Evolutionary conservation across 1,284 basidiomycete species (phyloP).

Genomic region (Rhodotorula sp.): DNA sequence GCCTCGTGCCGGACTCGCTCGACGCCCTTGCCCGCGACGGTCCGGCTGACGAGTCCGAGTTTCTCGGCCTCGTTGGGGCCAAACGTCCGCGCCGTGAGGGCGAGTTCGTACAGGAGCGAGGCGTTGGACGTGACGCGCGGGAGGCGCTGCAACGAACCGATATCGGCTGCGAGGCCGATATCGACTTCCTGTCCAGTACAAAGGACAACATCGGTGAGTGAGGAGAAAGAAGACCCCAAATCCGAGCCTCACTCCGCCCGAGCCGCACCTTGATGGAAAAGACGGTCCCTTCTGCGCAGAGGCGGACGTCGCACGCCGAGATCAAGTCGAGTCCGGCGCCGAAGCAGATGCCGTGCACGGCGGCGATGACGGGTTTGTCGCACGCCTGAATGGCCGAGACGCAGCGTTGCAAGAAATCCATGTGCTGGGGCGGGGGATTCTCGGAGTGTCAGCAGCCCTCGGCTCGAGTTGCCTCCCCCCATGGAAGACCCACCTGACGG

Average conservation of each 20-base stretch:
- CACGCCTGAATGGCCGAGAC: constrained; percentile 70
- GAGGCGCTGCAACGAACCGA: constrained; percentile 75
- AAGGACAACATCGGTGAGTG: background rate
- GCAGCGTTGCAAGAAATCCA: constrained; percentile 64
- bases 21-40: constrained; percentile 64
- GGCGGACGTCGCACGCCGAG: constrained; percentile 76
- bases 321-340: constrained; percentile 72
- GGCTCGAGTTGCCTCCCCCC: background rate
- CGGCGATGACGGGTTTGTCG: constrained; percentile 79
- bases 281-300: constrained; percentile 59
- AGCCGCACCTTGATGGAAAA: constrained; percentile 73
- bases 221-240: background rate
- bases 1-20: constrained; percentile 58
- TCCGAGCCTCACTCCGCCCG: too few relatives aligned
- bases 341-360: constrained; percentile 71
- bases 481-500: constrained; percentile 42
- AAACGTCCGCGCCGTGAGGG: constrained; percentile 73
- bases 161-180: constrained; percentile 84
- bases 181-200: constrained; percentile 70
- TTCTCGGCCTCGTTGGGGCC: constrained; percentile 65
- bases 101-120: constrained; percentile 74
- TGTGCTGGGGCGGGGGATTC: constrained; percentile 27
- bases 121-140: constrained; percentile 79
- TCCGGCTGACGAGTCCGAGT: constrained; percentile 73
- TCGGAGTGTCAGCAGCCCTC: too few relatives aligned